These are phyloP conservation scores for Stromatinia cepivora DNA, from an alignment of 2,329 filamentous ascomycete species.

Conservation along the genomic window DNA sequence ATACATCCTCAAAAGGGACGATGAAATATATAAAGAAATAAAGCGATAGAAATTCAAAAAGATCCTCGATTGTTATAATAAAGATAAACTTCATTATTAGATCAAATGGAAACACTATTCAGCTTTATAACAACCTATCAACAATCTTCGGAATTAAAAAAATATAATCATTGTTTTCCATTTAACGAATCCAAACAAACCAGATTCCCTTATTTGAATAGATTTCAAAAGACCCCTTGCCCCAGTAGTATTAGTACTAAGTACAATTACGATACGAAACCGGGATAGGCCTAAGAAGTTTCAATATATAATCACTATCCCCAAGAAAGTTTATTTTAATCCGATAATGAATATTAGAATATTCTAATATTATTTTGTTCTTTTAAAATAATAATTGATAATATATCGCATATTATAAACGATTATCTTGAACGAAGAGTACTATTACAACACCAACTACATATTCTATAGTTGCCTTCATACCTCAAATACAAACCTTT, in stretches of 20 bases:
- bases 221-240: neutral
- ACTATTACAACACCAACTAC: neutral
- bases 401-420: neutral
- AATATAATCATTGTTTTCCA: neutral
- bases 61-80: neutral
- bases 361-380: neutral
- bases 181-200: neutral
- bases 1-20: neutral
- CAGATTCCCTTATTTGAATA: neutral
- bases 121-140: neutral
- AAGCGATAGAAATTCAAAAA: neutral
- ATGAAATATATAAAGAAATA: neutral
- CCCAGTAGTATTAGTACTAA: no score
- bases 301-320: neutral
- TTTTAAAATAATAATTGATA: neutral
- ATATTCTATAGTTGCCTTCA: neutral
- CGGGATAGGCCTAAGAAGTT: neutral
- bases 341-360: neutral
- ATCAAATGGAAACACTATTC: neutral
- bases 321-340: neutral
- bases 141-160: neutral
- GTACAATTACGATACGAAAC: no score
- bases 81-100: no score
- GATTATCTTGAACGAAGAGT: fast-evolving
- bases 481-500: neutral